Evolutionary conservation across 768 basidiomycete species (phyloP), one percentile per base, ranked within the genome.

Genomic region (Mycena filopes): DNA sequence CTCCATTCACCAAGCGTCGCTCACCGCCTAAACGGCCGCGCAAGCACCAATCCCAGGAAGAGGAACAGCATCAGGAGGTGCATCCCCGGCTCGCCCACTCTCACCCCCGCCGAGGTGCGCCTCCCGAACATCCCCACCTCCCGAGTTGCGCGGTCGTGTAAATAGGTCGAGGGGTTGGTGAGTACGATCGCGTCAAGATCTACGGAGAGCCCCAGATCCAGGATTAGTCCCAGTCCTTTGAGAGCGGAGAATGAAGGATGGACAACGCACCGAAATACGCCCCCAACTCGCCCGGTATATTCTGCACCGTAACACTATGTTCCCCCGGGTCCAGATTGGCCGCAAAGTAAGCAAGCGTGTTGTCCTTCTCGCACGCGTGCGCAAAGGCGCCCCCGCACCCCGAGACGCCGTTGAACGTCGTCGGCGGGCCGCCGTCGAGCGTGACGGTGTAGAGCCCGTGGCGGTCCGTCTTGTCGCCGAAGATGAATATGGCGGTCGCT

Each of bases 391-490:
- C 69, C 31, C 69, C 69, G 62, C 69, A 70, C 0, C 69, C 69
- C 0, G 69, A 70, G 56, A 70, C 65, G 43, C 69, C 69, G 59
- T 70, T 61, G 62, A 67, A 67, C 13, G 55, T 58, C 25, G 43
- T 4, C 26, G 53, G 62, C 2, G 60, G 38, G 36, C 25, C 29
- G 28, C 47, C 23, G 55, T 74, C 72, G 40, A 73, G 60, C 2
- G 48, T 25, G n/a, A 73, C 70, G 33, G 65, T 66, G 56, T 69
- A 74, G 31, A 64, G 48, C 23, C 73, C 68, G 48, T 74, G 72
- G 21, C 72, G 63, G 47, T 65, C 63, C 21, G 67, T 70, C 49
- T 71, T 71, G 40, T 71, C 72, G 41, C 73, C 72, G 58, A 64
- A 70, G 41, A 72, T 62, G 50, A 47, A 69, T 29, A 70, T 47